These are phyloP conservation scores for Onygena corvina DNA, from an alignment of 2,329 filamentous ascomycete species.

Conservation along the genomic window DNA sequence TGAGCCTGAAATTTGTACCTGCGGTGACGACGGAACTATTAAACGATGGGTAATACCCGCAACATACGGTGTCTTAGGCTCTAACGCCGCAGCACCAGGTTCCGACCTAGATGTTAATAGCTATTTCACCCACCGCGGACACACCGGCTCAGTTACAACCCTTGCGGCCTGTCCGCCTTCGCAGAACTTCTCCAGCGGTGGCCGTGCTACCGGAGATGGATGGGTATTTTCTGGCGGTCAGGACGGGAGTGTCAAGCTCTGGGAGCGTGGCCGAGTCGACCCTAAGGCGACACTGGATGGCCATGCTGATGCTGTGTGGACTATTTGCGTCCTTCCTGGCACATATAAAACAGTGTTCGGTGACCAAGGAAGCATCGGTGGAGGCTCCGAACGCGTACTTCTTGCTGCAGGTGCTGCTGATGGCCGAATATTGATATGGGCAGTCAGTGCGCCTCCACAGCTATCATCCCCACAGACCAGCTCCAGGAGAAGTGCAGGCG, in stretches of 20 bases:
- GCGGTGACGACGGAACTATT: slow-evolving; percentile 86
- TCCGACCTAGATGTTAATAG: slow-evolving; percentile 83
- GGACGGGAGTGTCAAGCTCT: slow-evolving; percentile 83
- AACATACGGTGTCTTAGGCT: slow-evolving; percentile 51
- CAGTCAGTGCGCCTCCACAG: slow-evolving; percentile 80
- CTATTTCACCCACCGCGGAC: slow-evolving; percentile 90
- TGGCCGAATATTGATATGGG: slow-evolving; percentile 85
- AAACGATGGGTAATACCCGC: slow-evolving; percentile 93
- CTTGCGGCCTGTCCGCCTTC: slow-evolving; percentile 78
- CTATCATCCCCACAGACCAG: slow-evolving; percentile 67
- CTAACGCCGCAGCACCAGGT: slow-evolving; percentile 42
- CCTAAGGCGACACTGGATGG: slow-evolving; percentile 90
- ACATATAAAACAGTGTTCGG: slow-evolving; percentile 73
- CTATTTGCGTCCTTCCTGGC: slow-evolving; percentile 78
- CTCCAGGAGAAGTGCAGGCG: slow-evolving; percentile 54
- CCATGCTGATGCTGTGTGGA: slow-evolving; percentile 93
- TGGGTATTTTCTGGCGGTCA: slow-evolving; percentile 98
- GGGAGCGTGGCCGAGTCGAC: slow-evolving; percentile 88
- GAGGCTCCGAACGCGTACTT: slow-evolving; percentile 71
- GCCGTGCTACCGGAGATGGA: slow-evolving; percentile 77
- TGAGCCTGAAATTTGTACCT: slow-evolving; percentile 93
- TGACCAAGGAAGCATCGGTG: slow-evolving; percentile 55
- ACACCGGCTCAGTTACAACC: slow-evolving; percentile 78
- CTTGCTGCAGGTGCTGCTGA: slow-evolving; percentile 88
- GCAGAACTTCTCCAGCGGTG: slow-evolving; percentile 78